Conservation (phyloP, 2,329 filamentous ascomycete genomes). For the Penicillium sp. region DNA sequence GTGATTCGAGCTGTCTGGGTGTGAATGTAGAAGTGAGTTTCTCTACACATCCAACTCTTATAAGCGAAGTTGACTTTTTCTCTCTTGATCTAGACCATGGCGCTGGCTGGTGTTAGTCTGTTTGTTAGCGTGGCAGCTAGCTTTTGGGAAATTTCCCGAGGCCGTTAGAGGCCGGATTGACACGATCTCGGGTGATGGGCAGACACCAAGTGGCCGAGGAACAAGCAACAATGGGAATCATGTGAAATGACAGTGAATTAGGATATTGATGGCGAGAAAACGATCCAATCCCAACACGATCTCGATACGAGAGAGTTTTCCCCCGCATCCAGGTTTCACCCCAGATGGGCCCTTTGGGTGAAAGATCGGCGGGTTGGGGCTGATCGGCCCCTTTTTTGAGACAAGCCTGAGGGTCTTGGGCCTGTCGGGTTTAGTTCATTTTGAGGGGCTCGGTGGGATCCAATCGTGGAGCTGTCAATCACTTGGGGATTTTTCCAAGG, state of each 20-base stretch:
- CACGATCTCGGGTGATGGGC: background rate
- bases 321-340: constrained; percentile 11
- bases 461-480: background rate
- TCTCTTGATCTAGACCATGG: background rate
- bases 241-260: constrained; percentile 1
- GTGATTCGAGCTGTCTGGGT: background rate
- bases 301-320: background rate
- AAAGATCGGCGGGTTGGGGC: constrained; percentile 7
- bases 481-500: background rate
- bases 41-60: constrained; percentile 3
- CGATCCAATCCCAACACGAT: background rate
- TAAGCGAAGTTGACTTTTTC: constrained; percentile 4
- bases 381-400: background rate
- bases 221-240: background rate
- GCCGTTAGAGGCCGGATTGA: background rate
- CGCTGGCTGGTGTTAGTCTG: background rate
- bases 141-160: constrained; percentile 1
- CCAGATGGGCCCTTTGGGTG: constrained; percentile 3
- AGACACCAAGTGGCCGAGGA: constrained; percentile 2
- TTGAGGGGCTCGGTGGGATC: background rate
- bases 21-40: background rate
- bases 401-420: background rate
- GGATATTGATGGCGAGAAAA: background rate
- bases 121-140: background rate
- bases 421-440: background rate